These are phyloP conservation scores for Saccharomyces hybrid DNA, from an alignment of 1,139 yeast species.

Conservation along the genomic window DNA sequence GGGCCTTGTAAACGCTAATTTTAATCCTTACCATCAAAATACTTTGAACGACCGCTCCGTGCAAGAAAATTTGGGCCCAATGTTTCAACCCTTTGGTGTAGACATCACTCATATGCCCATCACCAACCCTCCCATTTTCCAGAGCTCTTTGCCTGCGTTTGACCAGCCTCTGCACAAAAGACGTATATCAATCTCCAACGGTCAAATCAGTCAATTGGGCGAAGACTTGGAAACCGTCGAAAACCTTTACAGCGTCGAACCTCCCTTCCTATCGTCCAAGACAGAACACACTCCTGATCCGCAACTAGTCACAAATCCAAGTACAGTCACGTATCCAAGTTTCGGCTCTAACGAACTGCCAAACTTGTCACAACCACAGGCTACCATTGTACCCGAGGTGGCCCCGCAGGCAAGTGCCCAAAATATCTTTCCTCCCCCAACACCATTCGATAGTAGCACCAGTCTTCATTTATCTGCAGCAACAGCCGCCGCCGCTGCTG, in stretches of 20 bases:
- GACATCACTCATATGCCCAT: slow-evolving; percentile 45
- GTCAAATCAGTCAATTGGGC: slow-evolving; percentile 63
- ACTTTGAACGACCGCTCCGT: slow-evolving; percentile 37
- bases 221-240: slow-evolving; percentile 28
- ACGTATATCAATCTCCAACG: slow-evolving; percentile 68
- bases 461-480: not conserved
- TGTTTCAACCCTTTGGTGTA: slow-evolving; percentile 36
- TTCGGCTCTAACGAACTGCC: not conserved
- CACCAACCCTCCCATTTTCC: slow-evolving; percentile 60
- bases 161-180: slow-evolving; percentile 39
- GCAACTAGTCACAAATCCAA: not conserved
- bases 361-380: not conserved
- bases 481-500: not conserved
- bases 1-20: not conserved
- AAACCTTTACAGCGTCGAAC: slow-evolving; percentile 29
- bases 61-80: slow-evolving; percentile 35
- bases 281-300: not conserved
- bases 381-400: not conserved
- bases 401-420: not conserved
- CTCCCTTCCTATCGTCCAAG: slow-evolving; percentile 17
- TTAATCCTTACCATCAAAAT: slow-evolving; percentile 13
- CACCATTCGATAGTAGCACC: not conserved
- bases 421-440: not conserved
- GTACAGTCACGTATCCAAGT: not conserved
- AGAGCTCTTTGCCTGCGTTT: slow-evolving; percentile 45